Evolutionary conservation across 2,329 filamentous ascomycete genomes (phyloP).

Genomic region (Diaporthe sp.): DNA sequence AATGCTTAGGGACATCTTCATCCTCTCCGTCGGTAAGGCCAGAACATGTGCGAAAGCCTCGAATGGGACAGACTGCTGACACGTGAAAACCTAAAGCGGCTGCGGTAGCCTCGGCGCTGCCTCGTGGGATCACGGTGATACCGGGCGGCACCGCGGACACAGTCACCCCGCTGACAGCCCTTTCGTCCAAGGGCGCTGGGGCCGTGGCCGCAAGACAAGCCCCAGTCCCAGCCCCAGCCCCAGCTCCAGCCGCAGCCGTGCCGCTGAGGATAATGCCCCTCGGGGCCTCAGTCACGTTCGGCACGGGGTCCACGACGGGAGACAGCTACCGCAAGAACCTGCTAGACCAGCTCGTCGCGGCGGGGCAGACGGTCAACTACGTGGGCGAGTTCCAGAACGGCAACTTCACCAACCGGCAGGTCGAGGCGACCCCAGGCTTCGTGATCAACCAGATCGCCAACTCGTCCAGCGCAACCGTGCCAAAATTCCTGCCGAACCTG

Average conservation of each 20-base stretch:
- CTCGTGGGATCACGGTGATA: conserved; percentile 20
- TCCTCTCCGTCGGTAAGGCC: conserved; percentile 23
- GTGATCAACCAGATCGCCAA: conserved; percentile 38
- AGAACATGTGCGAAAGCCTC: neutral
- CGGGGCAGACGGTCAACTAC: conserved; percentile 37
- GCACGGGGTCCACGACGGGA: conserved; percentile 38
- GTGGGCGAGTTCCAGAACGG: conserved; percentile 39
- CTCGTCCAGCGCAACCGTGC: conserved; percentile 31
- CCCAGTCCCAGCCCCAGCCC: neutral
- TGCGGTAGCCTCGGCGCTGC: conserved; percentile 16
- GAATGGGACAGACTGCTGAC: neutral
- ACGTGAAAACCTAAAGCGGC: neutral
- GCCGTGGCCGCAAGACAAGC: conserved; percentile 5
- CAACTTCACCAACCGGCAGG: conserved; percentile 38
- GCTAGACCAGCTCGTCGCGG: conserved; percentile 34
- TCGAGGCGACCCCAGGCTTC: conserved; percentile 40
- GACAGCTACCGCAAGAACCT: conserved; percentile 41
- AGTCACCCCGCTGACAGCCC: conserved; percentile 10
- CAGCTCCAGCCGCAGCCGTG: neutral
- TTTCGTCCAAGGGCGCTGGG: neutral
- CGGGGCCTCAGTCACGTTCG: conserved; percentile 40
- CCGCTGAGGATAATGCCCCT: conserved; percentile 39
- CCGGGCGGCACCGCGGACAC: conserved; percentile 1
- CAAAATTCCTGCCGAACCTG: conserved; percentile 38
- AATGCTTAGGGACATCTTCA: conserved; percentile 17